These are phyloP conservation scores for Quercus robur DNA, from an alignment of 306 rosid genomes.

Conservation along the genomic window DNA sequence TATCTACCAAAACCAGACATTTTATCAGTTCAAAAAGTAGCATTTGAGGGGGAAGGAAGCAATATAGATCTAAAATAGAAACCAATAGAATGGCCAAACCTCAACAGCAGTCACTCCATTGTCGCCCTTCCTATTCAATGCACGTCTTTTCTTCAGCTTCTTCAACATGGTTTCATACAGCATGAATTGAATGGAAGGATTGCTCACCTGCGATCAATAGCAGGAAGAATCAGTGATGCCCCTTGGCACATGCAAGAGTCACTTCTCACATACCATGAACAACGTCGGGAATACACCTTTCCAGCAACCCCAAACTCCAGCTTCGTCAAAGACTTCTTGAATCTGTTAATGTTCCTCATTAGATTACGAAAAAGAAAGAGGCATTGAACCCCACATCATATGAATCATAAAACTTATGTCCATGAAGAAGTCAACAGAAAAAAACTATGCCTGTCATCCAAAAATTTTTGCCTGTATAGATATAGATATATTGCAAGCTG, in stretches of 20 bases:
- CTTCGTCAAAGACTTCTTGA: slow-evolving; percentile 76
- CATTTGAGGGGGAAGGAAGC: background rate
- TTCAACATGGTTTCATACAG: slow-evolving; percentile 80
- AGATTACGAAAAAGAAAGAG: background rate
- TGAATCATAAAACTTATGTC: background rate
- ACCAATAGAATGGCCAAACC: slow-evolving; percentile 34
- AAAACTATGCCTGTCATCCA: background rate
- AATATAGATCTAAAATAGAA: background rate
- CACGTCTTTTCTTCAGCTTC: slow-evolving; percentile 62
- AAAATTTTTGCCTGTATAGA: background rate
- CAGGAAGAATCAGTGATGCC: slow-evolving; percentile 38
- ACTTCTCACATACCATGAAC: slow-evolving; percentile 76
- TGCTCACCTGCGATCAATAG: slow-evolving; percentile 72
- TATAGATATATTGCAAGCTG: background rate
- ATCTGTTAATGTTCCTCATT: slow-evolving; percentile 39
- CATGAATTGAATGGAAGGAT: slow-evolving; percentile 98
- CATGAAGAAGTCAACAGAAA: background rate
- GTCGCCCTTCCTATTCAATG: slow-evolving; percentile 35
- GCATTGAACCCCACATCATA: background rate
- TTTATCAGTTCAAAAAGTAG: slow-evolving; percentile 17
- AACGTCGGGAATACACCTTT: slow-evolving; percentile 85
- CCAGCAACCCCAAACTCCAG: slow-evolving; percentile 88
- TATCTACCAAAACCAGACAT: slow-evolving; percentile 46
- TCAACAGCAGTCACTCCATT: slow-evolving; percentile 67
- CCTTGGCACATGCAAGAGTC: slow-evolving; percentile 21